These are phyloP conservation scores for Chlorella sorokiniana DNA, from an alignment of 139 green algal genomes.

Conservation along the genomic window DNA sequence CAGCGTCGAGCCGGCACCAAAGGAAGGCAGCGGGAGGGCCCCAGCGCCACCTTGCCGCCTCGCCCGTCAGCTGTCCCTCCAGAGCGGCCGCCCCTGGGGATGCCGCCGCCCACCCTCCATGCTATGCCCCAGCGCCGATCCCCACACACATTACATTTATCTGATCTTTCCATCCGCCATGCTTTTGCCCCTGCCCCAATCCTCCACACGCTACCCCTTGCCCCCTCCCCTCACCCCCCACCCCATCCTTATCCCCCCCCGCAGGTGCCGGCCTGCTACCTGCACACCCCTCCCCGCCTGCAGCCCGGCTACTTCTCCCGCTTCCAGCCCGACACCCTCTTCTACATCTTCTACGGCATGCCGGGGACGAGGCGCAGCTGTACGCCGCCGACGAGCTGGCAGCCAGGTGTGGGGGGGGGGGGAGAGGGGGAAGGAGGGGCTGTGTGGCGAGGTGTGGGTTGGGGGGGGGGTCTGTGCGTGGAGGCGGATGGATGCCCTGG, in stretches of 20 bases:
- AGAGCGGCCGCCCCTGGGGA: too few species aligned
- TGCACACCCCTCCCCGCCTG: conserved; percentile 75
- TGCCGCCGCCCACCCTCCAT: too few species aligned
- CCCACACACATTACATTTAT: too few species aligned
- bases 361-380: conserved; percentile 89
- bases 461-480: not conserved
- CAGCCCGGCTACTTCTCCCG: conserved; percentile 89
- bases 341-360: conserved; percentile 97
- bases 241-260: not conserved
- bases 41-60: too few species aligned
- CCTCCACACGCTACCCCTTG: too few species aligned
- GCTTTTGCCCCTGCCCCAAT: too few species aligned
- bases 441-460: not conserved
- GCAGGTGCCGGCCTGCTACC: conserved; percentile 81
- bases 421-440: not conserved
- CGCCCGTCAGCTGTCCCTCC: too few species aligned
- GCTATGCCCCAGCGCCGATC: too few species aligned
- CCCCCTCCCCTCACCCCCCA: not conserved
- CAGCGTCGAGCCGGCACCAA: too few species aligned
- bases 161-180: too few species aligned
- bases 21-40: too few species aligned
- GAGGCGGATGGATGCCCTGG: too few species aligned
- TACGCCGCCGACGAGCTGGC: conserved; percentile 93
- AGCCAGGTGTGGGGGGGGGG: not conserved
- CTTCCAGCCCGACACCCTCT: conserved; percentile 96